Evolutionary conservation across 75 land plant genomes (phyloP).

Genomic region (Cunninghamia lanceolata): DNA sequence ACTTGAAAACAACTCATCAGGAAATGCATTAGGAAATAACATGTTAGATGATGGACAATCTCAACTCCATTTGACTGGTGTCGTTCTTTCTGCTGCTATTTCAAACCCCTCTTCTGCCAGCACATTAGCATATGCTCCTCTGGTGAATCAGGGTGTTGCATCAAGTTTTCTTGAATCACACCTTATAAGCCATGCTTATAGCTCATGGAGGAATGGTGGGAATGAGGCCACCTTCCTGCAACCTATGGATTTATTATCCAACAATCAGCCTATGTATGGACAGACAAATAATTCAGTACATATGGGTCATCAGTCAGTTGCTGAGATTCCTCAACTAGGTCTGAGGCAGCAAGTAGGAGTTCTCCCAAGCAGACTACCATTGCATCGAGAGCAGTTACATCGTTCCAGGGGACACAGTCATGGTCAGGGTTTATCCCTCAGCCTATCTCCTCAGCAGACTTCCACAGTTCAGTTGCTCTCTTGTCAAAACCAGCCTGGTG

Average conservation of each 20-base stretch:
- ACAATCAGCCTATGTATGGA: background rate
- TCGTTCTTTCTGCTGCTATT: background rate
- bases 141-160: background rate
- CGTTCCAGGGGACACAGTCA: background rate
- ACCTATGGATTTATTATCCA: background rate
- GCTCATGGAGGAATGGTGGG: background rate
- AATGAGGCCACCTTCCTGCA: conserved; percentile 3
- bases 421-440: conserved; percentile 57
- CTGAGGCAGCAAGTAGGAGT: background rate
- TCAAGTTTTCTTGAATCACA: background rate
- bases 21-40: background rate
- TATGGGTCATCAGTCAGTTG: background rate
- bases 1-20: conserved; percentile 1
- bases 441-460: conserved; percentile 51
- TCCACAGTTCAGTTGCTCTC: background rate
- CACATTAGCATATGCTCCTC: background rate
- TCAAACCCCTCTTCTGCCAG: background rate
- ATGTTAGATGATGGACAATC: background rate
- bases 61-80: background rate
- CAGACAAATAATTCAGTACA: background rate
- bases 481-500: conserved; percentile 4
- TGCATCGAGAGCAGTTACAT: conserved; percentile 3
- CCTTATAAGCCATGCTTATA: background rate
- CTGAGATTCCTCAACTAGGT: background rate
- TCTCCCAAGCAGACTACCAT: background rate